Evolutionary conservation across 306 rosid species (phyloP).

Genomic region (Pyrus pyrifolia): DNA sequence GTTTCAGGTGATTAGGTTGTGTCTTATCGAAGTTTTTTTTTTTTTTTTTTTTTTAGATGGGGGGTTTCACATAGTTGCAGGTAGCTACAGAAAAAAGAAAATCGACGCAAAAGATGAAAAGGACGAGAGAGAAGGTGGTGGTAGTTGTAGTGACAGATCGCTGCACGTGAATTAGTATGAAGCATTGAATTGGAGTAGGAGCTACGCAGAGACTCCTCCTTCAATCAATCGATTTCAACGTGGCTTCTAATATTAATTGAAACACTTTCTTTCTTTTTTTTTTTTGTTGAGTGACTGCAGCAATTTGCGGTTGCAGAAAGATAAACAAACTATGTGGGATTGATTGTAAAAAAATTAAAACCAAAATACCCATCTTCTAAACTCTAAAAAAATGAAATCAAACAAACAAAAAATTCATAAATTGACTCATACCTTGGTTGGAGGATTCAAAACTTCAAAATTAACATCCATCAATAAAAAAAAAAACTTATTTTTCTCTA

Average conservation of each 20-base stretch:
- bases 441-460: too few species aligned
- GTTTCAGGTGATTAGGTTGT: conserved; percentile 7
- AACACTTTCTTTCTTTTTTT: background rate
- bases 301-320: too few species aligned
- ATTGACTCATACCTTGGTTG: too few species aligned
- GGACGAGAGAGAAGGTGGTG: conserved; percentile 56
- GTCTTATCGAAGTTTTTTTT: conserved; percentile 27
- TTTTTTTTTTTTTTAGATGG: too few species aligned
- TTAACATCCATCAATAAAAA: too few species aligned
- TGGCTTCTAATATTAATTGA: conserved; percentile 47
- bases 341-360: too few species aligned
- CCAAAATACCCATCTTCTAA: too few species aligned
- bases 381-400: too few species aligned
- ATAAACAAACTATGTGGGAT: too few species aligned
- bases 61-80: conserved; percentile 30
- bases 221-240: conserved; percentile 86
- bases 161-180: conserved; percentile 22
- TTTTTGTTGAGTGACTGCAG: background rate
- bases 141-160: conserved; percentile 37
- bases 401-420: too few species aligned
- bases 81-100: conserved; percentile 64
- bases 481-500: too few species aligned
- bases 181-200: conserved; percentile 44
- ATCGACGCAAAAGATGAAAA: conserved; percentile 75
- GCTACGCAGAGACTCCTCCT: conserved; percentile 34